Percentiles rank a stretch among this genome's conserved stretches.
phyloP scores from a whole-genome alignment of 2,329 filamentous ascomycete species.

The Lecanicillium sp. region DNA sequence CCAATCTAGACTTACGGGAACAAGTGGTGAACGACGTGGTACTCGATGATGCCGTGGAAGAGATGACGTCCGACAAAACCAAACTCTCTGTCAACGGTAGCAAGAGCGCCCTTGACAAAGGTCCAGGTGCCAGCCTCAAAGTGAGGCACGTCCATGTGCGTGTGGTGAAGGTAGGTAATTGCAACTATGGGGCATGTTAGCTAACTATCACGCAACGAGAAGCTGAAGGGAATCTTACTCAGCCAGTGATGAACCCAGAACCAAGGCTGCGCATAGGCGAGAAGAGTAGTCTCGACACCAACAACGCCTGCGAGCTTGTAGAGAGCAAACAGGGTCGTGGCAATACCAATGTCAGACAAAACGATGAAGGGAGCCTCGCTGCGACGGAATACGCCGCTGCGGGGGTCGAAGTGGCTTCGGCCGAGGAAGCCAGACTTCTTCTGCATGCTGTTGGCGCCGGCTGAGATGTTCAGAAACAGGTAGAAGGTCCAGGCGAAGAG shows the following conservation, averaged over 20 bases:
- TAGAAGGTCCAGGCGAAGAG: conserved; percentile 58
- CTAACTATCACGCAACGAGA: conserved; percentile 10
- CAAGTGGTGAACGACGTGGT: conserved; percentile 56
- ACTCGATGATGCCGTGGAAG: conserved; percentile 59
- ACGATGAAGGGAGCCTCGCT: conserved; percentile 49
- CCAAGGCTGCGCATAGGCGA: conserved; percentile 58
- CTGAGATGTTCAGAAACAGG: conserved; percentile 50
- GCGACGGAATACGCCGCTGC: conserved; percentile 51
- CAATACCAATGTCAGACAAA: conserved; percentile 53
- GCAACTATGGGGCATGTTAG: conserved; percentile 41
- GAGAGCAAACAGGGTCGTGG: conserved; percentile 40
- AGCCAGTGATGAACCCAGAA: conserved; percentile 67
- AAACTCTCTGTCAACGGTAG: conserved; percentile 57
- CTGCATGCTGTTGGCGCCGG: conserved; percentile 41
- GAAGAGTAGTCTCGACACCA: conserved; percentile 47
- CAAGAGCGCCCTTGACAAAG: conserved; percentile 53
- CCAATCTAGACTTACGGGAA: conserved; percentile 36
- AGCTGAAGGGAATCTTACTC: conserved; percentile 31
- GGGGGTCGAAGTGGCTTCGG: conserved; percentile 53
- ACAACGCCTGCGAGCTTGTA: conserved; percentile 44
- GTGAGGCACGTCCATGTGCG: conserved; percentile 37
- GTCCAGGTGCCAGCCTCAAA: conserved; percentile 53
- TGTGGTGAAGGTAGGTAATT: conserved; percentile 68
- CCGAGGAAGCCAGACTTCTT: conserved; percentile 32
- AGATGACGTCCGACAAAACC: conserved; percentile 58